Evolutionary conservation across 805 yeast species (phyloP), one percentile per base, ranked within the genome.

Genomic region (Cyberlindnera petersonii): DNA sequence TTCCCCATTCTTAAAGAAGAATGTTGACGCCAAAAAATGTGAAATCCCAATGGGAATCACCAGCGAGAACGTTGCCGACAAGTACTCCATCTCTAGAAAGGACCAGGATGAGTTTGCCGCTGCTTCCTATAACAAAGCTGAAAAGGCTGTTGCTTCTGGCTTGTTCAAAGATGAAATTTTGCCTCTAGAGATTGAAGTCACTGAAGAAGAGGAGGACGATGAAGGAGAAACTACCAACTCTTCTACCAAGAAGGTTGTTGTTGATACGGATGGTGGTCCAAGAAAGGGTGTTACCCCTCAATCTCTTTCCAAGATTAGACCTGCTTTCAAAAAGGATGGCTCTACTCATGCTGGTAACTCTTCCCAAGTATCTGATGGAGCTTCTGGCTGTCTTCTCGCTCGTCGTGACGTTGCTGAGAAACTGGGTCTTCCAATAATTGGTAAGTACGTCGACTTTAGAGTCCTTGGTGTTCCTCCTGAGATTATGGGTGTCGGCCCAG

Each of bases 401-500:
- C 79, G 89, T 60, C 77, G 98, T 63, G 82, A 87, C 15, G 71
- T 83, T 42, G 98, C 98, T 17, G 79, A 83, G 61, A 66, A 73
- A 52, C 65, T 80, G 42, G 81, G 82, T 27, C 72, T 84, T 52
- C 81, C 84, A 39, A 78, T 87, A 44, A 55, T 82, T 42, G 98
- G 82, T 46, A 86, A 85, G 68, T 91, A 77, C 53, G 78, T 88
- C 46, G 82, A 80, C 52, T 80, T 86, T 56, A 75, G 82, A 50
- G 69, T 80, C 28, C 91, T 84, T 40, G 98, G 98, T 53, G 96
- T 89, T 32, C 96, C 97, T 40, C 97, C 97, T 17, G 95, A 87
- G 65, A 77, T 89, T 45, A 91, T 91, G 98, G 98, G 98, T 43
- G 79, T 91, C 54, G 98, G 98, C 31, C 98, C 98, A 42, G 97